phyloP scores from a whole-genome alignment of 495 filamentous ascomycete species.

The Viridothelium virens region DNA sequence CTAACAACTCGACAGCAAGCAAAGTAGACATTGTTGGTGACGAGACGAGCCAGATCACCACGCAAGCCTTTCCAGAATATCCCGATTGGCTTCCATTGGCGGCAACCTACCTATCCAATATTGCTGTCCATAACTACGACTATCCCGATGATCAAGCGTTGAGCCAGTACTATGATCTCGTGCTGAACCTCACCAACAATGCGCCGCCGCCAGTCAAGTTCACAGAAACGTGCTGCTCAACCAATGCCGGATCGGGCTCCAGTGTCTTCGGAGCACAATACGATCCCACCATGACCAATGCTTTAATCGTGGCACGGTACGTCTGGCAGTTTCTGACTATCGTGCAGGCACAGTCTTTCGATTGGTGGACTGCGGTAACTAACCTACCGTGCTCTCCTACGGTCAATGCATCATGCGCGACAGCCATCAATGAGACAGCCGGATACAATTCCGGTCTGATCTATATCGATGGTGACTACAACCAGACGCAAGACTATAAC shows the following conservation, averaged over 20 bases:
- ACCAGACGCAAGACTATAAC: constrained; percentile 19
- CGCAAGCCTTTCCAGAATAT: constrained; percentile 16
- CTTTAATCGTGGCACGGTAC: constrained; percentile 21
- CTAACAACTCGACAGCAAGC: constrained; percentile 5
- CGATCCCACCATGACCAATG: constrained; percentile 23
- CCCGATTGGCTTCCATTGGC: constrained; percentile 17
- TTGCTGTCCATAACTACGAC: constrained; percentile 22
- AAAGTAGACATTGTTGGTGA: constrained; percentile 19
- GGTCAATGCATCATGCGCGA: constrained; percentile 15
- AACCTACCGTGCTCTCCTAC: constrained; percentile 19
- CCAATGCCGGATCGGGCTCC: constrained; percentile 15
- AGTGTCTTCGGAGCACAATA: constrained; percentile 20
- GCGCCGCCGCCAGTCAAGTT: constrained; percentile 18
- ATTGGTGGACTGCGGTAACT: constrained; percentile 22
- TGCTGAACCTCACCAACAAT: constrained; percentile 10
- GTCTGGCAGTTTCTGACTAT: constrained; percentile 23
- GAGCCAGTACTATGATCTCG: constrained; percentile 7
- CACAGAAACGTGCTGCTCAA: constrained; percentile 21
- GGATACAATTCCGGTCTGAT: constrained; percentile 21
- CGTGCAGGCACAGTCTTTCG: constrained; percentile 18
- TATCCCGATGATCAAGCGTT: constrained; percentile 15
- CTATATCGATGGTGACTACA: constrained; percentile 20
- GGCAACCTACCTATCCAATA: constrained; percentile 10
- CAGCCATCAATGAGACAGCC: constrained; percentile 18
- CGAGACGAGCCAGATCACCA: constrained; percentile 17